Conservation (phyloP, 164 flowering plant species). For the Nymphaea colorata region DNA sequence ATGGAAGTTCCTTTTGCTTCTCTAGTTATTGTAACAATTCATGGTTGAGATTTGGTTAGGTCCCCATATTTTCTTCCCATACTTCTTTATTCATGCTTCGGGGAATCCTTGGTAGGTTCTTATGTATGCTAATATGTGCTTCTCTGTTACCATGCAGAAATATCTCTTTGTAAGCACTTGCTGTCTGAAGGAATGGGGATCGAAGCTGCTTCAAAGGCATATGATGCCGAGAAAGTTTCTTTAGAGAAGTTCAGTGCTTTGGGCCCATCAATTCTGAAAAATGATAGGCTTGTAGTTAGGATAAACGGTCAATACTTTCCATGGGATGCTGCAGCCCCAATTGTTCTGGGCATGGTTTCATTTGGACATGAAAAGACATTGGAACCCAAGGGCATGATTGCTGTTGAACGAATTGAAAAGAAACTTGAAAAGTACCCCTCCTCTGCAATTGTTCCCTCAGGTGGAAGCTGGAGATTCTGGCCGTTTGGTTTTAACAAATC, state of each 20-base stretch:
- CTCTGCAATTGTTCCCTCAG: constrained; percentile 17
- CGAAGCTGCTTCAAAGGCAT: constrained; percentile 48
- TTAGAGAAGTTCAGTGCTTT: constrained; percentile 26
- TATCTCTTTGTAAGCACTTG: constrained; percentile 47
- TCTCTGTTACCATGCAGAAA: constrained; percentile 25
- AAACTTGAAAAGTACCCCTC: constrained; percentile 28
- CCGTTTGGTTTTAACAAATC: constrained; percentile 49
- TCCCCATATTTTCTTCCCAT: no score
- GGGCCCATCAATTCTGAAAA: constrained; percentile 24
- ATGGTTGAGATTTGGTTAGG: no score
- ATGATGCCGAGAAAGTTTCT: constrained; percentile 42
- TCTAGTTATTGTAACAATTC: no score
- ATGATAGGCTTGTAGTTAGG: constrained; percentile 37
- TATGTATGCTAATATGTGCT: not conserved
- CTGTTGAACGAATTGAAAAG: constrained; percentile 29
- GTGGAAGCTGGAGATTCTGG: constrained; percentile 62
- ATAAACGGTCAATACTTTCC: constrained; percentile 30
- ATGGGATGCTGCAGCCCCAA: constrained; percentile 36
- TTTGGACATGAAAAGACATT: constrained; percentile 20
- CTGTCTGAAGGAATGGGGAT: constrained; percentile 46
- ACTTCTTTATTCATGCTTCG: no score
- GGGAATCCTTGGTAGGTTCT: not conserved
- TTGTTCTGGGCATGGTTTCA: constrained; percentile 30
- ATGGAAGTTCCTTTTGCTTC: no score
- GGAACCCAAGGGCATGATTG: constrained; percentile 33